Base-by-base conservation (phyloP, 2,329 filamentous ascomycete genomes). In the Allantophomopsis lycopodina region DNA sequence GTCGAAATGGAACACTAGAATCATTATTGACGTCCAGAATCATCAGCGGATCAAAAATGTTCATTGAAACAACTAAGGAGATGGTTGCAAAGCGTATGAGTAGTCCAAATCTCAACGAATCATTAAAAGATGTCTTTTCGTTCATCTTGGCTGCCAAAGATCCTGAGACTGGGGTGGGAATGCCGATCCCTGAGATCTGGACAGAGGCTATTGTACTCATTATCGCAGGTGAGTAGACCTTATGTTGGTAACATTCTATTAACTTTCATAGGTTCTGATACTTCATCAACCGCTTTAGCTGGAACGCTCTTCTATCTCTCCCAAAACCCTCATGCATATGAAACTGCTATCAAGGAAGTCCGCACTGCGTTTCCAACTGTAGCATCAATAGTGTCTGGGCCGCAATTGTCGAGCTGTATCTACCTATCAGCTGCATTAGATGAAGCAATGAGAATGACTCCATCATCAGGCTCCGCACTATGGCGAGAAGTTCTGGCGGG, bases 401-500 rank as follows among this genome's bases (percentile, higher is more conserved):
- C 18, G 7, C 18, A 20, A 20, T 7, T 20, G 8, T n/a, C 13
- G 13, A 16, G 32, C 32, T 33, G 32, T 8, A n/a, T n/a, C 13
- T 33, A 33, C 15, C 32, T 33, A n/a, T 16, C 13, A 16, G 32
- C 32, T 5, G 13, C 13, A 5, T 16, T 33, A n/a, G 32, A 33
- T 16, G 32, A 33, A 16, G 32, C 32, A n/a, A 33, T 33, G 32
- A 33, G 32, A 33, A 33, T 33, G 32, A 4, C 13, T 33, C 32
- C 32, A 16, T 16, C 32, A 8, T 4, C 8, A n/a, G 32, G 32
- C 13, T n/a, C 13, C 18, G 3, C 12, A 15, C 34, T 36, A 4
- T 18, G 17, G 13, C 37, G 46, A n/a, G 43, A 41, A 20, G 43
- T 48, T 2, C 15, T 32, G 1, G 15, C 17, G 8, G 43, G 42